Conservation (phyloP, 1,284 basidiomycete species). For the Wallemia ichthyophaga region DNA sequence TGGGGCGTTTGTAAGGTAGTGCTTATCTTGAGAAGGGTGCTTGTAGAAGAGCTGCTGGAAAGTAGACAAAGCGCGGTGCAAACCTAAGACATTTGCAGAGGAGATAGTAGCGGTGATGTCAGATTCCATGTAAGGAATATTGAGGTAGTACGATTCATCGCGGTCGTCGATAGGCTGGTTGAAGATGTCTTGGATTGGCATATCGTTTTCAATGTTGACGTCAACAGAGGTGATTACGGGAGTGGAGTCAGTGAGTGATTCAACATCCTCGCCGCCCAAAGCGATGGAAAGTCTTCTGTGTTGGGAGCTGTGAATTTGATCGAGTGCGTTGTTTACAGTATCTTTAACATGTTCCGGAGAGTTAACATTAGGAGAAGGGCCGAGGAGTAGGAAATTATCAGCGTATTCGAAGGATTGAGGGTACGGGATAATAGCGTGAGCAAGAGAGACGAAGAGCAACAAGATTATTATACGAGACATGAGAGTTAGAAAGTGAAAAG, state of each 20-base stretch:
- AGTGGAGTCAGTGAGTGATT: neutral
- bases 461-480: neutral
- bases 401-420: neutral
- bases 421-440: neutral
- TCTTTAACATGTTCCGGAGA: neutral
- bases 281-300: neutral
- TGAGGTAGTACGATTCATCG: constrained; percentile 3
- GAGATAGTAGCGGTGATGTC: constrained; percentile 7
- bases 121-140: constrained; percentile 6
- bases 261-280: neutral
- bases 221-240: neutral
- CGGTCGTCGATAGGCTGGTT: neutral
- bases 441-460: neutral
- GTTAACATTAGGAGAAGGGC: neutral
- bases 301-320: neutral
- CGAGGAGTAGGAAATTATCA: neutral
- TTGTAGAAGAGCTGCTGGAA: constrained; percentile 11
- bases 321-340: neutral
- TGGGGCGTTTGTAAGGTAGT: constrained; percentile 9
- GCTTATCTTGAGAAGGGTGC: constrained; percentile 4
- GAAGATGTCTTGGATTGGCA: neutral
- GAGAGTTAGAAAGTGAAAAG: too few relatives aligned
- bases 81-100: constrained; percentile 10
- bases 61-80: constrained; percentile 10
- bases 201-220: neutral